Conservation (phyloP, 2,329 filamentous ascomycete genomes). For the Neonectria faginata region DNA sequence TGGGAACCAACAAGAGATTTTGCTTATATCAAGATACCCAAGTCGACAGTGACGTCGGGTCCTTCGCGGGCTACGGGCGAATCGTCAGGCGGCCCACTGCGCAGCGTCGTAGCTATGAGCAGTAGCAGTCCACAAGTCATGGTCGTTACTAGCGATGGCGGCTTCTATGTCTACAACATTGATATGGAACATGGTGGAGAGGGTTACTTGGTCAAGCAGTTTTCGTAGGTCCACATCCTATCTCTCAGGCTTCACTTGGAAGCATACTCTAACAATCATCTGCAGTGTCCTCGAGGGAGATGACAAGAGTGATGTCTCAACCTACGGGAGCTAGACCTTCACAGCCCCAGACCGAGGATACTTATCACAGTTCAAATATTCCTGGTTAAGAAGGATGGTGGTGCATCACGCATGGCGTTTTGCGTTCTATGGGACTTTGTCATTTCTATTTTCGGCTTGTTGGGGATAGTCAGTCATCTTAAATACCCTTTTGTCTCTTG, state of each 20-base stretch:
- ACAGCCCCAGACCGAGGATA: background rate
- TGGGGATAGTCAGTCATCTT: conserved; percentile 3
- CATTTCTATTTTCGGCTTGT: conserved; percentile 12
- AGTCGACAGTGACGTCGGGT: conserved; percentile 51
- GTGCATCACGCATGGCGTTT: conserved; percentile 16
- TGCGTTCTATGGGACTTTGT: conserved; percentile 7
- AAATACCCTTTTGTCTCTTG: conserved; percentile 32
- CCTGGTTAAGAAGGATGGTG: background rate
- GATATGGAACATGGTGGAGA: conserved; percentile 96
- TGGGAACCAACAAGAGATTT: conserved; percentile 97
- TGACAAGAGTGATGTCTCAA: conserved; percentile 65
- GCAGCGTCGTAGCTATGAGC: conserved; percentile 97
- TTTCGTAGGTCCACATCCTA: conserved; percentile 75
- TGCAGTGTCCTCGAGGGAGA: conserved; percentile 65
- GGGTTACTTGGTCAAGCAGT: conserved; percentile 89
- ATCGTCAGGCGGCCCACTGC: conserved; percentile 64
- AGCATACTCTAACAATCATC: conserved; percentile 10
- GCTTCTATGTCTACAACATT: conserved; percentile 94
- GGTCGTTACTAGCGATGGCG: conserved; percentile 96
- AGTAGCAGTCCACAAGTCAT: conserved; percentile 95
- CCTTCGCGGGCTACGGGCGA: conserved; percentile 46
- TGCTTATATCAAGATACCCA: conserved; percentile 94
- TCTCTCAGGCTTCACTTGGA: background rate
- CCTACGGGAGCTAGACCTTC: conserved; percentile 51
- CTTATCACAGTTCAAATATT: background rate